These are phyloP conservation scores for Cucurbita argyrosperma DNA, from an alignment of 306 rosid genomes.

Conservation along the genomic window DNA sequence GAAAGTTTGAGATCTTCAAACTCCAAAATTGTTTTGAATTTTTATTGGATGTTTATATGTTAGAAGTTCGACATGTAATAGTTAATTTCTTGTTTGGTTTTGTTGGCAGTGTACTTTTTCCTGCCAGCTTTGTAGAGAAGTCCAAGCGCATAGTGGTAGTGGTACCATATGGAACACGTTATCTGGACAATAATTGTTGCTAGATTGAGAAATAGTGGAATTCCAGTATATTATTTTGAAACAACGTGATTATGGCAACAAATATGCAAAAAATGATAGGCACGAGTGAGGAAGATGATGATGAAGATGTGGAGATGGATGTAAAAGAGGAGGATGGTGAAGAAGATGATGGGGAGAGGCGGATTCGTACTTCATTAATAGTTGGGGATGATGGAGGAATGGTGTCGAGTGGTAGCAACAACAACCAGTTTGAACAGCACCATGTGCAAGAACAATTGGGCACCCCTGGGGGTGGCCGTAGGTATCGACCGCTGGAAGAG, in stretches of 20 bases:
- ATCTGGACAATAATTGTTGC: background rate
- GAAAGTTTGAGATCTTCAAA: background rate
- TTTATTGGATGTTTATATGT: background rate
- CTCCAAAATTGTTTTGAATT: background rate
- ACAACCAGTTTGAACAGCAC: constrained; percentile 44
- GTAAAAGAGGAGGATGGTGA: constrained; percentile 77
- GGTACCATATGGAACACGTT: background rate
- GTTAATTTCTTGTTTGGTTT: background rate
- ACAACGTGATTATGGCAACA: constrained; percentile 37
- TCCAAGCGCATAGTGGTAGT: background rate
- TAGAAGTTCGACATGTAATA: background rate
- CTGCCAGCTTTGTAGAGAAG: background rate
- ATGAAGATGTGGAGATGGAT: constrained; percentile 80
- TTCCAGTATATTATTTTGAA: background rate
- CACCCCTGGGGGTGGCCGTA: constrained; percentile 71
- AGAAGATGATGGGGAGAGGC: constrained; percentile 34
- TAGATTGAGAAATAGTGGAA: background rate
- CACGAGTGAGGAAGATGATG: constrained; percentile 79
- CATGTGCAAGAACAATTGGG: constrained; percentile 59
- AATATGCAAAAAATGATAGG: constrained; percentile 68
- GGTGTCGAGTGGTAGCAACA: constrained; percentile 27
- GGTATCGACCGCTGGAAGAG: constrained; percentile 88
- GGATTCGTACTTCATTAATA: constrained; percentile 27
- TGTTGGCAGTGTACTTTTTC: background rate
- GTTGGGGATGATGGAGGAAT: constrained; percentile 53